Percentiles rank a stretch among this genome's conserved stretches.
These are phyloP conservation scores for Naegleria lovaniensis DNA, from an alignment of 208 protist genomes.

Conservation along the genomic window DNA sequence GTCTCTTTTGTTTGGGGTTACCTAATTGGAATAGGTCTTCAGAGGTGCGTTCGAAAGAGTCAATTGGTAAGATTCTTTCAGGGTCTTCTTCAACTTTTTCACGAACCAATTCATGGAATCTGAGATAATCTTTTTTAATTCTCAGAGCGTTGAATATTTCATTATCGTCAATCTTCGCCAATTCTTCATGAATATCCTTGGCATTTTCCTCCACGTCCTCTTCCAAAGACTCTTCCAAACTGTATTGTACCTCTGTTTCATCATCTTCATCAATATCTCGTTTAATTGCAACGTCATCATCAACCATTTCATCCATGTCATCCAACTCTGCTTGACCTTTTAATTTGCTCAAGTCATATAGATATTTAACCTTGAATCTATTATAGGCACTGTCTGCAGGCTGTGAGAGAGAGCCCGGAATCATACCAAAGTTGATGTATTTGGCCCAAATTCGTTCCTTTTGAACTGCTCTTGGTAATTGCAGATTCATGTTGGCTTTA, in stretches of 20 bases:
- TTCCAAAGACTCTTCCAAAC: not conserved
- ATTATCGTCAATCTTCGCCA: not conserved
- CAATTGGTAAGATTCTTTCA: not conserved
- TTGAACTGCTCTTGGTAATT: not conserved
- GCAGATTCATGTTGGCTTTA: not conserved
- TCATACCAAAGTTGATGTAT: not conserved
- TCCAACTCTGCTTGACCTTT: not conserved
- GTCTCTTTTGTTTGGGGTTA: not conserved
- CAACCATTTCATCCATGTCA: not conserved
- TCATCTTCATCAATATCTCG: not conserved
- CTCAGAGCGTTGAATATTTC: not conserved
- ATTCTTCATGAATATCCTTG: not conserved
- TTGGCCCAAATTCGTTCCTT: slow-evolving; percentile 8
- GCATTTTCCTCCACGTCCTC: not conserved
- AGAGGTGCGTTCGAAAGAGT: not conserved
- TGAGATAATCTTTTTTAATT: not conserved
- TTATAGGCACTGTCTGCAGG: not conserved
- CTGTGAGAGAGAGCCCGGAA: not conserved
- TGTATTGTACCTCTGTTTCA: not conserved
- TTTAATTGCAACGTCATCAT: not conserved
- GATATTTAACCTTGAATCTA: not conserved
- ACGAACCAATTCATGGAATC: not conserved
- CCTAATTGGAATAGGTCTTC: not conserved
- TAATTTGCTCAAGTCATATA: not conserved
- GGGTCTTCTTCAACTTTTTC: not conserved